These are phyloP conservation scores for Samsoniella hepiali DNA, from an alignment of 2,329 filamentous ascomycete genomes.

Conservation along the genomic window DNA sequence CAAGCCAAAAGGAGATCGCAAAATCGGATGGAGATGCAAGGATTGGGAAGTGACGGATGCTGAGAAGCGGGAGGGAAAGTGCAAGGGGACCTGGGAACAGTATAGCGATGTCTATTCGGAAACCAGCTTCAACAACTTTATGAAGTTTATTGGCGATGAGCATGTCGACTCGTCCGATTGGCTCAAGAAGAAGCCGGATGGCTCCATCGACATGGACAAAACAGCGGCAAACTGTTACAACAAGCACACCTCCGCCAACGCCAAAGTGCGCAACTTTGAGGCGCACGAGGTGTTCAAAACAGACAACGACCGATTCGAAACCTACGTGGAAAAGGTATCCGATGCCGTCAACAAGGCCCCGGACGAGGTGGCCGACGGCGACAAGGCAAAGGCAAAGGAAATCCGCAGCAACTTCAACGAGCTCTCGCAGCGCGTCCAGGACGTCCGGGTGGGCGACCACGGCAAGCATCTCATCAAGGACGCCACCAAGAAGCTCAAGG, in stretches of 20 bases:
- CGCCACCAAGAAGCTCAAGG: neutral
- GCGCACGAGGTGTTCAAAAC: neutral
- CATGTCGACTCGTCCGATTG: neutral
- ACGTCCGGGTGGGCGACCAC: neutral
- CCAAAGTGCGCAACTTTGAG: neutral
- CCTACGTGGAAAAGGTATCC: neutral
- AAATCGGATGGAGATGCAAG: neutral
- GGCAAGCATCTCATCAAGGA: neutral
- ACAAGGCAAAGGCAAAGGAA: neutral
- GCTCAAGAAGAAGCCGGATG: neutral
- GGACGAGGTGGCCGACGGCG: neutral
- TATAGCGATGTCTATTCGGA: neutral
- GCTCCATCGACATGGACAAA: neutral
- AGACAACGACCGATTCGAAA: neutral
- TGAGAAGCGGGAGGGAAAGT: neutral
- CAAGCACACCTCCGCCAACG: neutral
- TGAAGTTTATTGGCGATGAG: neutral
- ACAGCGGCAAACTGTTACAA: neutral
- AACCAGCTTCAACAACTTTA: neutral
- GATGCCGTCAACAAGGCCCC: neutral
- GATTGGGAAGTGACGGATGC: neutral
- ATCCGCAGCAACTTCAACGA: neutral
- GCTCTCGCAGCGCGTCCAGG: neutral
- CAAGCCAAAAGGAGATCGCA: neutral
- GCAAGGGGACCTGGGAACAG: neutral